Conservation (phyloP, 2,329 filamentous ascomycete species). For the Microsporum ferrugineum region DNA sequence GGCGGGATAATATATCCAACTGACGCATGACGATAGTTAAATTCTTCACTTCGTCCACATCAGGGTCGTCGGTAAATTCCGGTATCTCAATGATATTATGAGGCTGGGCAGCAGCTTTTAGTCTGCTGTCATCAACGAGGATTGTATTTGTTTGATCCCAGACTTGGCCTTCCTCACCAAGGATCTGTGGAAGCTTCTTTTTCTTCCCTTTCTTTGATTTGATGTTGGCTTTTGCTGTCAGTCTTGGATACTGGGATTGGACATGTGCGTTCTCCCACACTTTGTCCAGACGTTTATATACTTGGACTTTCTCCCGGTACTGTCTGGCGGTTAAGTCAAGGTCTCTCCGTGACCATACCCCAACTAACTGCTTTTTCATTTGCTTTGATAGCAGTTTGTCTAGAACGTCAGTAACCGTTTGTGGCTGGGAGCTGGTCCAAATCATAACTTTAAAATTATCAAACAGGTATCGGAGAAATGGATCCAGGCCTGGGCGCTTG, state of each 20-base stretch:
- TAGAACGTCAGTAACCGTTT: constrained; percentile 55
- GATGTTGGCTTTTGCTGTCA: not conserved
- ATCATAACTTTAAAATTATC: constrained; percentile 68
- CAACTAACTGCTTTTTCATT: constrained; percentile 48
- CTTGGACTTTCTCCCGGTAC: constrained; percentile 62
- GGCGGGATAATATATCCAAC: constrained; percentile 40
- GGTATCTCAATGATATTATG: constrained; percentile 71
- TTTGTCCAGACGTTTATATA: constrained; percentile 71
- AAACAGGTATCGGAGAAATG: constrained; percentile 65
- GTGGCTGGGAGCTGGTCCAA: constrained; percentile 73
- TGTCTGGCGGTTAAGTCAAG: constrained; percentile 56
- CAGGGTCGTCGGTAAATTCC: constrained; percentile 50
- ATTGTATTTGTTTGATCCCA: constrained; percentile 85
- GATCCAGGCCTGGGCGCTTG: constrained; percentile 53
- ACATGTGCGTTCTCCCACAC: constrained; percentile 52
- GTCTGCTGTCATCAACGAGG: constrained; percentile 69
- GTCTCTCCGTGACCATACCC: constrained; percentile 65
- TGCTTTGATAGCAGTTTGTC: constrained; percentile 47
- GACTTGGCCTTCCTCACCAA: constrained; percentile 35
- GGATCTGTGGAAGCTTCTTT: constrained; percentile 11
- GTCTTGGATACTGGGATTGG: constrained; percentile 32
- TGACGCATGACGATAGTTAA: constrained; percentile 43
- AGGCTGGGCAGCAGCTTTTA: constrained; percentile 76
- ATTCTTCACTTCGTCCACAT: constrained; percentile 33
- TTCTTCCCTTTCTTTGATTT: not conserved